Evolutionary conservation across 2,329 filamentous ascomycete species (phyloP).

Genomic region (Phoma herbarum): DNA sequence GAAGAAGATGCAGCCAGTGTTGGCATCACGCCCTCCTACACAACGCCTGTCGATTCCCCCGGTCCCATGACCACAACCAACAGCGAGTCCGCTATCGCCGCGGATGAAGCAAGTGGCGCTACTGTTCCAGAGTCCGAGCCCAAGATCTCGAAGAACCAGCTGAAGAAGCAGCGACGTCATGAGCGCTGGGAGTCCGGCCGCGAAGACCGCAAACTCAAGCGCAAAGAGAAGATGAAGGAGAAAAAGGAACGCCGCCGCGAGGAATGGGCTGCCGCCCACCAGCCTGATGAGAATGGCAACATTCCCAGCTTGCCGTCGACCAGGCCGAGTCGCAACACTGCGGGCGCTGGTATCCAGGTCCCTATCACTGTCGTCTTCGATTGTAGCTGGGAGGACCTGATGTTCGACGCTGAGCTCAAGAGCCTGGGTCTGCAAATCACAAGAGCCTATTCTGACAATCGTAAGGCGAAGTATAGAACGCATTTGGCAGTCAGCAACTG

Average conservation of each 20-base stretch:
- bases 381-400: slow-evolving; percentile 89
- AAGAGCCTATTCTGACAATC: slow-evolving; percentile 88
- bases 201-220: slow-evolving; percentile 63
- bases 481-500: slow-evolving; percentile 83
- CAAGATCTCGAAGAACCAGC: slow-evolving; percentile 81
- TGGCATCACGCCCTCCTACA: slow-evolving; percentile 21
- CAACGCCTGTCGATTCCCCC: slow-evolving; percentile 23
- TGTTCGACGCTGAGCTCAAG: slow-evolving; percentile 85
- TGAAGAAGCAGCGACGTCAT: slow-evolving; percentile 78
- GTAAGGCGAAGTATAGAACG: slow-evolving; percentile 69
- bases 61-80: slow-evolving; percentile 23
- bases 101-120: slow-evolving; percentile 17
- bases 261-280: slow-evolving; percentile 53
- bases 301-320: slow-evolving; percentile 28
- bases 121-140: slow-evolving; percentile 25
- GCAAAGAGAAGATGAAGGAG: slow-evolving; percentile 64
- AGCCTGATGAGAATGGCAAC: slow-evolving; percentile 34
- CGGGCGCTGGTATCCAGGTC: slow-evolving; percentile 62
- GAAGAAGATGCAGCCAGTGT: slow-evolving; percentile 18
- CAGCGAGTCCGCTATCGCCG: slow-evolving; percentile 17
- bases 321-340: slow-evolving; percentile 31
- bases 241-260: slow-evolving; percentile 62
- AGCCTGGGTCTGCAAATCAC: slow-evolving; percentile 87
- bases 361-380: slow-evolving; percentile 86
- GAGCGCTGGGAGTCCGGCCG: slow-evolving; percentile 79